phyloP scores from a whole-genome alignment of 139 green algal genomes.

The Picochlorum sp. region DNA sequence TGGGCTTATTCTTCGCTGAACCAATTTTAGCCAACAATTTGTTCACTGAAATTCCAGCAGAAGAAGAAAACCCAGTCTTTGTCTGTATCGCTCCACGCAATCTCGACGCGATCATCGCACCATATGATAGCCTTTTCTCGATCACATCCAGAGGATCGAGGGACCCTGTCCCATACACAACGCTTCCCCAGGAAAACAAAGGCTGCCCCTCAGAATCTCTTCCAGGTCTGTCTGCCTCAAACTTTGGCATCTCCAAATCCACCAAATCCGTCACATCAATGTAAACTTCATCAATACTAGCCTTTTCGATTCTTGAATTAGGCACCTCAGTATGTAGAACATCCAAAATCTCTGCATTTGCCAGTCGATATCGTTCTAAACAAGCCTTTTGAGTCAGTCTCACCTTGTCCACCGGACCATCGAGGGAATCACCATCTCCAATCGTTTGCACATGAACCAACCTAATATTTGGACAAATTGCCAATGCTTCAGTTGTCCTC shows the following conservation, averaged over 20 bases:
- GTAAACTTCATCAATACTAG: conserved; percentile 88
- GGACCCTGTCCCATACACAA: conserved; percentile 39
- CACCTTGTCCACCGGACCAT: not conserved
- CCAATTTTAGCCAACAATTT: conserved; percentile 89
- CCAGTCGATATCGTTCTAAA: conserved; percentile 44
- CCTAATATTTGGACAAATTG: conserved; percentile 66
- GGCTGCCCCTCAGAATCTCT: not conserved
- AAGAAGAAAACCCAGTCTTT: conserved; percentile 52
- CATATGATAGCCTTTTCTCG: conserved; percentile 57
- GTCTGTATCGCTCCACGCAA: conserved; percentile 44
- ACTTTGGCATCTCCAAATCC: conserved; percentile 27
- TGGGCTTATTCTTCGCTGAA: conserved; percentile 74
- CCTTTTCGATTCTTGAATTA: conserved; percentile 53
- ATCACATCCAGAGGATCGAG: conserved; percentile 35
- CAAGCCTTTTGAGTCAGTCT: conserved; percentile 60
- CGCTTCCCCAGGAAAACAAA: conserved; percentile 38
- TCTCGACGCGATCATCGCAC: conserved; percentile 43
- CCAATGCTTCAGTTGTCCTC: conserved; percentile 53
- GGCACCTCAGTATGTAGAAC: conserved; percentile 39
- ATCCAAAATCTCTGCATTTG: conserved; percentile 31
- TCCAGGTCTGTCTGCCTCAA: not conserved
- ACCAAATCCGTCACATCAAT: conserved; percentile 71
- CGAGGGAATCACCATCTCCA: conserved; percentile 17
- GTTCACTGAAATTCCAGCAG: conserved; percentile 60
- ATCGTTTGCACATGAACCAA: conserved; percentile 85